Conservation (phyloP, 129 eudicot genomes). For the Apium graveolens region DNA sequence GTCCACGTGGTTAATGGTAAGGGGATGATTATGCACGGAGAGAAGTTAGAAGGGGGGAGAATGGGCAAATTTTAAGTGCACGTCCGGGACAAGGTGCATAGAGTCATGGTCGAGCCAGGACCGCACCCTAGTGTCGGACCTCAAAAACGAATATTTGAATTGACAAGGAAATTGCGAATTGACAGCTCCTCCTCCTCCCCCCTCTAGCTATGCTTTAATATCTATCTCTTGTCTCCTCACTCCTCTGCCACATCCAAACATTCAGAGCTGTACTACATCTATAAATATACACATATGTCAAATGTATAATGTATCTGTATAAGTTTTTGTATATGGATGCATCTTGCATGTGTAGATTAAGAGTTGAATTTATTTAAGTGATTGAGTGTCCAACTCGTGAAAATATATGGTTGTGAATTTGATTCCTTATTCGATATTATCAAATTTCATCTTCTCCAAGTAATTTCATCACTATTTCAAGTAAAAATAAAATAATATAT, state of each 20-base stretch:
- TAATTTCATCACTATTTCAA: too few relatives aligned
- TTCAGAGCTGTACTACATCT: constrained; percentile 2
- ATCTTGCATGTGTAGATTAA: too few relatives aligned
- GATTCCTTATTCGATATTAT: too few relatives aligned
- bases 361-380: too few relatives aligned
- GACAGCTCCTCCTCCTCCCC: background rate
- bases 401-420: too few relatives aligned
- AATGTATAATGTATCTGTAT: background rate
- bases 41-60: background rate
- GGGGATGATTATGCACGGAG: background rate
- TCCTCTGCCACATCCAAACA: background rate
- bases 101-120: constrained; percentile 6
- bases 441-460: too few relatives aligned
- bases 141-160: background rate
- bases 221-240: constrained; percentile 1
- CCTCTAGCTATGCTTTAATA: background rate
- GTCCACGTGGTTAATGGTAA: background rate
- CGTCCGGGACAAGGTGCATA: constrained; percentile 3
- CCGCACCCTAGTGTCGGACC: constrained; percentile 6
- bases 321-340: too few relatives aligned
- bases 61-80: constrained; percentile 1
- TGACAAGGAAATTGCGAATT: background rate
- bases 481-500: too few relatives aligned
- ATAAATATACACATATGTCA: background rate
- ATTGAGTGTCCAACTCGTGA: too few relatives aligned